Percentiles rank a stretch among this genome's conserved stretches.
These are phyloP conservation scores for Balamuthia mandrillaris DNA, from an alignment of 208 protist species.

Conservation along the genomic window DNA sequence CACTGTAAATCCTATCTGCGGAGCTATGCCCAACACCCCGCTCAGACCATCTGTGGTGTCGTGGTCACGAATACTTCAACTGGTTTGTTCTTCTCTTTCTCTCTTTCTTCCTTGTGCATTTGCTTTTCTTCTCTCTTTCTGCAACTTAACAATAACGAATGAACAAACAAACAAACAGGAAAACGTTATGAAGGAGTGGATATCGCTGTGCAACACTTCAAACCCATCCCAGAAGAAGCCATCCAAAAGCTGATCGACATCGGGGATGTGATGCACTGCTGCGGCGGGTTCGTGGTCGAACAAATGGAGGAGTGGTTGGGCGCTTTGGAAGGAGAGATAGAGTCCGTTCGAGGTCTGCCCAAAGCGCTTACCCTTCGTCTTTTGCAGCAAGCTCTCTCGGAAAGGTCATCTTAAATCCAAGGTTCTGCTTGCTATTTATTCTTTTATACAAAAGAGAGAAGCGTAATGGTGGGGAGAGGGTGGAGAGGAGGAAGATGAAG, in stretches of 20 bases:
- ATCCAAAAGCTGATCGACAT: conserved; percentile 43
- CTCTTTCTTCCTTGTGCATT: neutral
- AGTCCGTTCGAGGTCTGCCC: conserved; percentile 46
- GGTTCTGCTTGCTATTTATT: too few relatives aligned
- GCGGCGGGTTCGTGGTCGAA: conserved; percentile 43
- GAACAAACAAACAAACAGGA: neutral
- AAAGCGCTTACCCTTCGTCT: conserved; percentile 40
- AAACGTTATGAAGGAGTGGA: conserved; percentile 34
- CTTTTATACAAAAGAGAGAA: too few relatives aligned
- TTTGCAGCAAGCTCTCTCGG: neutral
- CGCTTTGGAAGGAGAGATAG: conserved; percentile 32
- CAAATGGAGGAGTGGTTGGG: neutral
- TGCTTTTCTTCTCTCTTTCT: neutral
- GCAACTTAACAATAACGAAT: neutral
- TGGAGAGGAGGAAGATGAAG: too few relatives aligned
- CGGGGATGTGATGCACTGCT: conserved; percentile 51
- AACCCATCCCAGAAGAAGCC: conserved; percentile 21
- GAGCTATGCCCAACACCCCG: conserved; percentile 42
- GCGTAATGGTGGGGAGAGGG: too few relatives aligned
- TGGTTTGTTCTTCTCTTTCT: neutral
- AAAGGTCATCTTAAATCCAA: neutral
- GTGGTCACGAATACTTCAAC: conserved; percentile 47
- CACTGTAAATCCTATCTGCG: conserved; percentile 43
- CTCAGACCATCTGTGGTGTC: conserved; percentile 27
- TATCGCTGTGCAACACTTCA: conserved; percentile 46